phyloP scores from a whole-genome alignment of 1,284 basidiomycete genomes.

The Boletus semigastroideus region DNA sequence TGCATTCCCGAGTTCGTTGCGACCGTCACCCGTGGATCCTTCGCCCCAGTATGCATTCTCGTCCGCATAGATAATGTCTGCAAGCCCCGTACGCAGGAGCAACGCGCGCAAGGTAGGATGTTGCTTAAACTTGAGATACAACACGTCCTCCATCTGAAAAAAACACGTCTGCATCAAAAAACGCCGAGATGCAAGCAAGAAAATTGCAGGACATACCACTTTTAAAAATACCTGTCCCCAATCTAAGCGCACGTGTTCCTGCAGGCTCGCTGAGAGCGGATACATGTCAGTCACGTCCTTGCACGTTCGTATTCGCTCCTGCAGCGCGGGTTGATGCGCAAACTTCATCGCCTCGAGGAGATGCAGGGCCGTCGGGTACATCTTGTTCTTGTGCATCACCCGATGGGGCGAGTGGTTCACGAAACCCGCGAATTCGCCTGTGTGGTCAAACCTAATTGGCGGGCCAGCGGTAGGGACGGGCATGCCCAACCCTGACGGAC shows the following conservation, averaged over 20 bases:
- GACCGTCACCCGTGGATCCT: constrained; percentile 46
- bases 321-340: constrained; percentile 45
- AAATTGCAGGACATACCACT: constrained; percentile 38
- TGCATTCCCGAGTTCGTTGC: constrained; percentile 58
- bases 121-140: constrained; percentile 62
- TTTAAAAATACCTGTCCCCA: constrained; percentile 52
- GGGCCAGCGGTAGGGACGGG: constrained; percentile 22
- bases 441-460: constrained; percentile 36
- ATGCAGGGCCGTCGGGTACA: constrained; percentile 64
- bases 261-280: constrained; percentile 42
- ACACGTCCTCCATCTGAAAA: constrained; percentile 58
- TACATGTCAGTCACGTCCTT: constrained; percentile 49
- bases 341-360: constrained; percentile 70
- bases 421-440: constrained; percentile 40
- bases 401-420: constrained; percentile 58
- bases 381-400: constrained; percentile 48
- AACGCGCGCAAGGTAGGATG: constrained; percentile 47
- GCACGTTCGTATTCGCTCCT: constrained; percentile 50
- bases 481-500: not conserved
- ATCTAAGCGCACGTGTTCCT: constrained; percentile 44
- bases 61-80: constrained; percentile 50
- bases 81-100: constrained; percentile 49
- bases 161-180: not conserved
- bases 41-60: constrained; percentile 54
- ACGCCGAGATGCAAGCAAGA: not conserved